Evolutionary conservation across 1,139 yeast species (phyloP).

Genomic region (Kluyveromyces sp.): DNA sequence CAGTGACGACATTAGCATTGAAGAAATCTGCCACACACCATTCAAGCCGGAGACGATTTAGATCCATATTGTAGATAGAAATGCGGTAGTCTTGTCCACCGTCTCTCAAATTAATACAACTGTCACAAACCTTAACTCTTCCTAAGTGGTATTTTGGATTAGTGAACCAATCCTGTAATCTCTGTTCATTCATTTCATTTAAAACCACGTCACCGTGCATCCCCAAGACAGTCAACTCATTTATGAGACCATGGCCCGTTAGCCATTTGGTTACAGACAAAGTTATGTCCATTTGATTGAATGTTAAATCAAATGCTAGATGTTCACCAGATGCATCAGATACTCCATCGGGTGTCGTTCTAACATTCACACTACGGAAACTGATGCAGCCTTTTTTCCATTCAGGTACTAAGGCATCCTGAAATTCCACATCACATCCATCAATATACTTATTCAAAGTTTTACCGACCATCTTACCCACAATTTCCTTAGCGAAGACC

Average conservation of each 20-base stretch:
- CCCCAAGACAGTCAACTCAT: conserved; percentile 56
- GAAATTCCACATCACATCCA: conserved; percentile 33
- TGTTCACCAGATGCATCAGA: conserved; percentile 19
- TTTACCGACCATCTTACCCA: conserved; percentile 31
- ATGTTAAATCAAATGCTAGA: conserved; percentile 32
- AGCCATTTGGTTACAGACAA: conserved; percentile 64
- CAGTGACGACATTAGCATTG: conserved; percentile 62
- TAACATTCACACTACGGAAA: conserved; percentile 44
- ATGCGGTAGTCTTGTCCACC: conserved; percentile 37
- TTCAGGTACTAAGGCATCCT: conserved; percentile 41
- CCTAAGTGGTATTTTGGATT: conserved; percentile 42
- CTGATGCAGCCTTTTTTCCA: conserved; percentile 53
- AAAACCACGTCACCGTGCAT: conserved; percentile 43
- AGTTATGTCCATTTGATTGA: conserved; percentile 50
- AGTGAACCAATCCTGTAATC: conserved; percentile 30
- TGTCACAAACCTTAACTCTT: conserved; percentile 47
- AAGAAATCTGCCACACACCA: conserved; percentile 57
- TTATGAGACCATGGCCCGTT: conserved; percentile 56
- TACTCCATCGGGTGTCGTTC: conserved; percentile 19
- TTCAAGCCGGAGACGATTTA: conserved; percentile 52
- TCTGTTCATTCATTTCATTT: conserved; percentile 40
- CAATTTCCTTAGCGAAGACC: conserved; percentile 34
- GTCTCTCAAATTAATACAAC: conserved; percentile 41
- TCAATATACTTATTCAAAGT: conserved; percentile 29
- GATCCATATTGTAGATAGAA: conserved; percentile 55